Percentiles rank a stretch among this genome's conserved stretches.
Conservation (phyloP, 305 asterid species). For the Petunia hybrid region DNA sequence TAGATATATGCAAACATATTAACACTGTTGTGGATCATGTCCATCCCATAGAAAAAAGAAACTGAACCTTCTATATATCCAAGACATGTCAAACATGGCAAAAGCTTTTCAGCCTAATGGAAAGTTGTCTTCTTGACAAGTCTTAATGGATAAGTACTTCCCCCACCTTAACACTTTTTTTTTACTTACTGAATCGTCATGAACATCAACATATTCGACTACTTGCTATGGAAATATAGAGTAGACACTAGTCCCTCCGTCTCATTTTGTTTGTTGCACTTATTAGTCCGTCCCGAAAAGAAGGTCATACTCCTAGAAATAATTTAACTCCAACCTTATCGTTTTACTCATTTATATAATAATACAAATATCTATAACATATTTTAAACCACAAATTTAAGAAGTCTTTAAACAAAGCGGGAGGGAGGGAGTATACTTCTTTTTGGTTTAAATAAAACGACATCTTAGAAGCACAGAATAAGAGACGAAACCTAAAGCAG, state of each 20-base stretch:
- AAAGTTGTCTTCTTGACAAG: background rate
- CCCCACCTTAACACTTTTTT: background rate
- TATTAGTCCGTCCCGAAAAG: too few relatives aligned
- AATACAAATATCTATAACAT: too few relatives aligned
- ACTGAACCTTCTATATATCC: background rate
- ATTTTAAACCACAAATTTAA: too few relatives aligned
- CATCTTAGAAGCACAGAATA: background rate
- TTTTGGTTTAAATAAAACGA: background rate
- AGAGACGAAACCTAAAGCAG: conserved; percentile 12
- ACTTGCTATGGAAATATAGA: background rate
- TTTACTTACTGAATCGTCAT: background rate
- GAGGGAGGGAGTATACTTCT: too few relatives aligned
- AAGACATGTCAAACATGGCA: background rate
- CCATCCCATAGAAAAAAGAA: background rate
- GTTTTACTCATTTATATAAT: too few relatives aligned
- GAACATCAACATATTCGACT: background rate
- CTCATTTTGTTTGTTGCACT: too few relatives aligned
- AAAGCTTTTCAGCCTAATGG: background rate
- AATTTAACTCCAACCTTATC: too few relatives aligned
- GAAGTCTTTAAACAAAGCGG: too few relatives aligned
- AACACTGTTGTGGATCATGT: background rate
- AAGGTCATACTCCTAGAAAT: too few relatives aligned
- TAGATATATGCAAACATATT: background rate
- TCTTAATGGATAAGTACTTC: background rate
- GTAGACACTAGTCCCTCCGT: too few relatives aligned